A percentile compares a stretch with the other conserved stretches of the same genome.
These are phyloP conservation scores for Coemansia sp. DNA, from an alignment of 192 early-diverging fungal genomes.

Conservation along the genomic window DNA sequence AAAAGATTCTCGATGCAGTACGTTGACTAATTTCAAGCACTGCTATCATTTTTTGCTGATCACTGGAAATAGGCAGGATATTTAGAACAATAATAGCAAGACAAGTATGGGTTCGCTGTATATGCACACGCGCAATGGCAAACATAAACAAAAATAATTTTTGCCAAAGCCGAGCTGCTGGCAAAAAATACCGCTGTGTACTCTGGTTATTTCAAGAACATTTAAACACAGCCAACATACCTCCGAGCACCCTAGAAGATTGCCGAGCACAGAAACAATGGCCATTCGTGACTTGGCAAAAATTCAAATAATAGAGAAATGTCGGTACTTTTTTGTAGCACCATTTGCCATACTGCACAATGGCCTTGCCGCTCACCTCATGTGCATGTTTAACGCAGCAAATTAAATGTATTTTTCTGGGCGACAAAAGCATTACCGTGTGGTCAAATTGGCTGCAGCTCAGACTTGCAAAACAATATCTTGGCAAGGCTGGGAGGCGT, in stretches of 20 bases:
- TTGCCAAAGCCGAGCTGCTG: background rate
- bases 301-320: background rate
- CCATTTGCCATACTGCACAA: background rate
- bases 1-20: background rate
- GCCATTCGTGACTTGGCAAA: background rate
- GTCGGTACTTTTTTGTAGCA: background rate
- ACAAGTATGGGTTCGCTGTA: background rate
- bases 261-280: background rate
- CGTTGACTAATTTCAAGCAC: background rate
- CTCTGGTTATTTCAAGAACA: background rate
- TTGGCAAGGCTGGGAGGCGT: conserved; percentile 1
- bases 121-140: background rate
- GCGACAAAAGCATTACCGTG: background rate
- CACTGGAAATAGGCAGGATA: background rate
- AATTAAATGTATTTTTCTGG: background rate
- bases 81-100: background rate
- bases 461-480: background rate
- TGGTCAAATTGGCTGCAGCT: background rate
- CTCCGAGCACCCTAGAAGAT: background rate
- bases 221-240: too few species aligned
- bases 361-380: background rate
- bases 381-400: background rate
- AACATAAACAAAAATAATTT: background rate
- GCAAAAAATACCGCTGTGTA: background rate
- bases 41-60: background rate